Conservation (phyloP, 331 rosid species). For the Dryas integrifolia region DNA sequence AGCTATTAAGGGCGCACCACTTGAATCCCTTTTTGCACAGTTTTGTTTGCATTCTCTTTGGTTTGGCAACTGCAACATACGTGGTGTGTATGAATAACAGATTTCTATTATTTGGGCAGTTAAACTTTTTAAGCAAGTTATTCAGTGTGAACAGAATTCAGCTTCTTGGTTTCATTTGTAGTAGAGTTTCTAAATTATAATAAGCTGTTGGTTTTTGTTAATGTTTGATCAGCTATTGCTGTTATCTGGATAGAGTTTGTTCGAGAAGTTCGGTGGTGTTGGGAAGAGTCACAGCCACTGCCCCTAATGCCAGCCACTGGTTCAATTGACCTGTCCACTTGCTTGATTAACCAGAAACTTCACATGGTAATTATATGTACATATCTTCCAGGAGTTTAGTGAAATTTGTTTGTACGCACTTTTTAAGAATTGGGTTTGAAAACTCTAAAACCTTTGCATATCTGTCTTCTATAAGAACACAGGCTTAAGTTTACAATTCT, state of each 20-base stretch:
- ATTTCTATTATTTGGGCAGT: conserved; percentile 13
- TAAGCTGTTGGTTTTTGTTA: conserved; percentile 19
- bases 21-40: conserved; percentile 74
- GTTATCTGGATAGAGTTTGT: conserved; percentile 92
- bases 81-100: conserved; percentile 52
- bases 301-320: conserved; percentile 75
- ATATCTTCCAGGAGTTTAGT: conserved; percentile 21
- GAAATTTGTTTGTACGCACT: not conserved
- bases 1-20: conserved; percentile 82
- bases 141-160: not conserved
- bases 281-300: conserved; percentile 93
- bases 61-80: conserved; percentile 93
- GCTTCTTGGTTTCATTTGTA: conserved; percentile 15
- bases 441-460: not conserved
- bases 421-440: not conserved
- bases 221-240: conserved; percentile 62
- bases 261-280: conserved; percentile 94
- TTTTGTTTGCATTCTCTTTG: conserved; percentile 89
- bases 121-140: not conserved
- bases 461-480: not conserved
- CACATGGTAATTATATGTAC: conserved; percentile 62
- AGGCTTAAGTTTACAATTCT: not conserved
- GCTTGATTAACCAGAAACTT: conserved; percentile 86
- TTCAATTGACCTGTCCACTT: conserved; percentile 76
- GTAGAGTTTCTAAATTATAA: conserved; percentile 29